Conservation (phyloP, 805 yeast species). For the Cyberlindnera amylophila region DNA sequence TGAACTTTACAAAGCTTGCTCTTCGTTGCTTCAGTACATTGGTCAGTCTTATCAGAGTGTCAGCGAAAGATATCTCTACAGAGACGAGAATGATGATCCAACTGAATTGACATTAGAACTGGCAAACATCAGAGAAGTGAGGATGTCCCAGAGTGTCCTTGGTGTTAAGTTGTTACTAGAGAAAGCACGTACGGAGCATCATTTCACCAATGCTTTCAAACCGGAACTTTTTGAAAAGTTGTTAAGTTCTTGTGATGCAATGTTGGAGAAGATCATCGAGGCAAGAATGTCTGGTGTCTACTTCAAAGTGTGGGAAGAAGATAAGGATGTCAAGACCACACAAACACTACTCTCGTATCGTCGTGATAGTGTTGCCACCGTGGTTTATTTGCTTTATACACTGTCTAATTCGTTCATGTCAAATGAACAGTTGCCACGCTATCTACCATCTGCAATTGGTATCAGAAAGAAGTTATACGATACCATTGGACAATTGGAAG, state of each 20-base stretch:
- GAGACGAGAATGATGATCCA: conserved; percentile 44
- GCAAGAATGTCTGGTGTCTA: conserved; percentile 46
- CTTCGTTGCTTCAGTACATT: conserved; percentile 38
- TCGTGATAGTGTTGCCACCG: conserved; percentile 46
- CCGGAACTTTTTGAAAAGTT: conserved; percentile 31
- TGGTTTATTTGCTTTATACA: conserved; percentile 39
- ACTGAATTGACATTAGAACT: conserved; percentile 40
- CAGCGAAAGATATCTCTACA: conserved; percentile 44
- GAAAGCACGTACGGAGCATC: conserved; percentile 36
- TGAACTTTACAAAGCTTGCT: conserved; percentile 37
- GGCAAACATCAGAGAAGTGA: conserved; percentile 44
- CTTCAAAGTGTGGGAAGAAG: conserved; percentile 44
- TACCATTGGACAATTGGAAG: conserved; percentile 32
- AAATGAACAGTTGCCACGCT: conserved; percentile 36
- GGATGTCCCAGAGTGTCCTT: conserved; percentile 41
- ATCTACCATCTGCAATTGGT: conserved; percentile 41
- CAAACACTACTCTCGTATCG: conserved; percentile 39
- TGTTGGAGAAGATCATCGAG: conserved; percentile 42
- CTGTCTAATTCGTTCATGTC: conserved; percentile 40
- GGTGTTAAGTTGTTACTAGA: conserved; percentile 37
- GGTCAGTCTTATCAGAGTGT: conserved; percentile 45
- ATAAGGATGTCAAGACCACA: conserved; percentile 34
- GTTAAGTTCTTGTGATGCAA: conserved; percentile 34
- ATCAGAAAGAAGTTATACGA: conserved; percentile 42
- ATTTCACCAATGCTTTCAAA: conserved; percentile 34